Percentiles rank a stretch among this genome's conserved stretches.
Evolutionary conservation across 805 yeast species (phyloP).

Genomic region (Candida insectorum): DNA sequence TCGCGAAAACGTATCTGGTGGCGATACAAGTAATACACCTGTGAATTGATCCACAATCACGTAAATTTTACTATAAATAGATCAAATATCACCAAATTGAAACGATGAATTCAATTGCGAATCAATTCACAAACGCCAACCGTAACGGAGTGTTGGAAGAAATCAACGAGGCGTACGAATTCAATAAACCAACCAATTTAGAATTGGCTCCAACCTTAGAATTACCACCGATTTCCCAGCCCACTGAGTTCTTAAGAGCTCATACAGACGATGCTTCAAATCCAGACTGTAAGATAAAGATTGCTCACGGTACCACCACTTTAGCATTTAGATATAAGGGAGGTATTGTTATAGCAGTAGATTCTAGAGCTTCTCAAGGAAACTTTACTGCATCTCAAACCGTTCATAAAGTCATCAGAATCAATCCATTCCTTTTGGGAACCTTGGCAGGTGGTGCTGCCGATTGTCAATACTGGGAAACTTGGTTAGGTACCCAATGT

Average conservation of each 20-base stretch:
- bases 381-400: constrained; percentile 98
- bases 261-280: constrained; percentile 93
- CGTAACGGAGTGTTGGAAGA: constrained; percentile 25
- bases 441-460: constrained; percentile 99
- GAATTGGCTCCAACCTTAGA: constrained; percentile 59
- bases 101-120: constrained; percentile 38
- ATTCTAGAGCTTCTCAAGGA: constrained; percentile 97
- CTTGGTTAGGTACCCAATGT: constrained; percentile 97
- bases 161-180: constrained; percentile 19
- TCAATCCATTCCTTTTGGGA: constrained; percentile 91
- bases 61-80: no score
- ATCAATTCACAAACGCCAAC: constrained; percentile 32
- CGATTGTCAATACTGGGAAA: constrained; percentile 99
- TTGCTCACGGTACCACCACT: constrained; percentile 99
- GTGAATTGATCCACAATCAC: no score
- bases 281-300: constrained; percentile 92
- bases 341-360: constrained; percentile 95
- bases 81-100: no score
- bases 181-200: constrained; percentile 14
- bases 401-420: constrained; percentile 94
- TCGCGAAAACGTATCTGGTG: no score
- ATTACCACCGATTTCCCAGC: constrained; percentile 82
- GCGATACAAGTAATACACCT: no score
- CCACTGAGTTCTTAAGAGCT: constrained; percentile 92
- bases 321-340: constrained; percentile 94